phyloP scores from a whole-genome alignment of 805 yeast genomes.

The Cyberlindnera galapagoensis region DNA sequence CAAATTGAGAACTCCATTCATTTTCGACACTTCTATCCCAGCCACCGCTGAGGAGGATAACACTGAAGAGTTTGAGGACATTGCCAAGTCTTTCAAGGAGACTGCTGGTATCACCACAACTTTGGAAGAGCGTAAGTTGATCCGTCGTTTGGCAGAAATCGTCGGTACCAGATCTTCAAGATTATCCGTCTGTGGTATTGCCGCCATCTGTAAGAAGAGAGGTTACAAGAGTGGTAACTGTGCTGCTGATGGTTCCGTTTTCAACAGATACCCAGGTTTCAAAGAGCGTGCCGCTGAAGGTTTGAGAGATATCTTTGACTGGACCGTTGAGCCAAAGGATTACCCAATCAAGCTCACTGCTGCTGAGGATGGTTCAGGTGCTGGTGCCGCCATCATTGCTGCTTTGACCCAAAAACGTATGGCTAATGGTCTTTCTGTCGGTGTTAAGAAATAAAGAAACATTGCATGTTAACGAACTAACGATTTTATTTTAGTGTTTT shows the following conservation, averaged over 20 bases:
- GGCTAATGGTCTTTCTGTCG: constrained; percentile 63
- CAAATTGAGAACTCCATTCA: constrained; percentile 54
- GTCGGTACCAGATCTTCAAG: constrained; percentile 92
- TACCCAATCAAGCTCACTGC: constrained; percentile 84
- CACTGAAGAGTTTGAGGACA: constrained; percentile 72
- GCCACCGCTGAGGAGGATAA: constrained; percentile 86
- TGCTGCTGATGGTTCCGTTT: constrained; percentile 97
- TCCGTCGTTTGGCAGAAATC: constrained; percentile 77
- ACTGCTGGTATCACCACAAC: constrained; percentile 62
- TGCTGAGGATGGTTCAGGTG: constrained; percentile 98
- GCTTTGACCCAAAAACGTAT: constrained; percentile 85
- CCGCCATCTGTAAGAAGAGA: constrained; percentile 88
- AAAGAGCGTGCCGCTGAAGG: constrained; percentile 84
- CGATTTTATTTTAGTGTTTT: too few relatives aligned
- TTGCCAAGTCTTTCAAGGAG: constrained; percentile 55
- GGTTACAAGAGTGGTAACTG: constrained; percentile 70
- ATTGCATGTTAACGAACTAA: constrained; percentile 3
- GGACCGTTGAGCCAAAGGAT: constrained; percentile 44
- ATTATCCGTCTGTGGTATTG: constrained; percentile 89
- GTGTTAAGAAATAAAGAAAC: constrained; percentile 26
- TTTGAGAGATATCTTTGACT: constrained; percentile 81
- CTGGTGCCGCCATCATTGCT: constrained; percentile 97
- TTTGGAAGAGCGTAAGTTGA: constrained; percentile 69
- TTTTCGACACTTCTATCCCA: constrained; percentile 87
- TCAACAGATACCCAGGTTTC: constrained; percentile 89